Evolutionary conservation across 2,329 filamentous ascomycete species (phyloP), one percentile per base, ranked within the genome.

Genomic region (Colletotrichum agaves): DNA sequence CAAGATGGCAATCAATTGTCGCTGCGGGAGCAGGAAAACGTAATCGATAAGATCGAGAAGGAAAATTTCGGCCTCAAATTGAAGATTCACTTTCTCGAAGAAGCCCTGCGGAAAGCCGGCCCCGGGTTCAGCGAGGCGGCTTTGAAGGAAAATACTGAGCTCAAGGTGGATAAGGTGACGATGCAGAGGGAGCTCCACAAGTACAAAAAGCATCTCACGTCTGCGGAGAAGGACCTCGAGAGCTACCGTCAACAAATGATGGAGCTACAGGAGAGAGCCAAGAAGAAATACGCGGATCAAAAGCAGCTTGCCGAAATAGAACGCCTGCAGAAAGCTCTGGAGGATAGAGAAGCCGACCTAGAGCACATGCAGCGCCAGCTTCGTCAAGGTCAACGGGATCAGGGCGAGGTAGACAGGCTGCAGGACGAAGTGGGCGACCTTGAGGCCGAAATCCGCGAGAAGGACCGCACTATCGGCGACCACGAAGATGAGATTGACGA

Each of bases 11-110:
- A 98, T 73, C 91, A 97, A 75, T 86, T 98, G 73, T 97, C 96
- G 1, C 80, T 99, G 65, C 90, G 94, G 69, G 96, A 99, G 76
- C 96, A 99, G 78, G 96, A 98, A 79, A 94, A 93, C 73, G 92
- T 96, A 72, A 95, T 99, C 73, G 93, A 98, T 81, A 93, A 93
- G 75, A 95, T 99, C 73, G 94, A 98, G 76, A 99, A 99, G 82
- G 96, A 98, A 76, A 99, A 99, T 76, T 99, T 98, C 76, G 93
- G 93, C 23, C 85, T 99, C 61, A 98, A 98, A 79, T 87, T 98
- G 73, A 98, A 97, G 79, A 97, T 98, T 60, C 94, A 98, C 78
- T 99, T 97, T 77, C 86, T 99, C 63, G 94, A 99, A 78, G 93
- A 98, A 73, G 93, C 93, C 13, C 81, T 99, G 56, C 88, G 91